These are phyloP conservation scores for Rubia yunnanensis DNA, from an alignment of 257 asterid genomes.

Conservation along the genomic window DNA sequence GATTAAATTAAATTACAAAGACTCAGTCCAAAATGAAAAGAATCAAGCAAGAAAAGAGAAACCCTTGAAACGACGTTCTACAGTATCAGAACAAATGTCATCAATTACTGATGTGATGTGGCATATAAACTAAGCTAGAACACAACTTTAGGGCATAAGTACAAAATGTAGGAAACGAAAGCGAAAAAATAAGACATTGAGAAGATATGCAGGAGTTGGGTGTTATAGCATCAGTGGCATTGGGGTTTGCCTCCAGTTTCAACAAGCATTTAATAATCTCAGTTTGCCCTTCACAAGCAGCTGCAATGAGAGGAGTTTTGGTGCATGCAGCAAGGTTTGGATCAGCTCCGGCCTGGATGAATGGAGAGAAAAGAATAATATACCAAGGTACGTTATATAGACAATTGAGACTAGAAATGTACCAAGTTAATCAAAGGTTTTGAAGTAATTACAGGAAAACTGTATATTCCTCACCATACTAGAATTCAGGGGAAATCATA, in stretches of 20 bases:
- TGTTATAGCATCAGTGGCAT: neutral
- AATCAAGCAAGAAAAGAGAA: neutral
- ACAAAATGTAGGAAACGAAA: neutral
- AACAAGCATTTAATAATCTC: slow-evolving; percentile 1
- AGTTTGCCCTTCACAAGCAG: neutral
- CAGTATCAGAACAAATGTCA: neutral
- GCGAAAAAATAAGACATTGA: neutral
- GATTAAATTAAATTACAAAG: neutral
- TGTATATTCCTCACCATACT: neutral
- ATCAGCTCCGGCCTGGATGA: neutral
- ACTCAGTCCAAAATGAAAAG: neutral
- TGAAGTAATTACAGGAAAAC: neutral
- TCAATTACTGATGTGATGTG: neutral
- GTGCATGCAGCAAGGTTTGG: neutral
- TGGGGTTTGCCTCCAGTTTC: slow-evolving; percentile 1
- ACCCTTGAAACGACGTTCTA: neutral
- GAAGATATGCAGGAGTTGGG: neutral
- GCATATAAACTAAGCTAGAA: neutral
- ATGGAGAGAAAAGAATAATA: neutral
- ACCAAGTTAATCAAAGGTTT: neutral
- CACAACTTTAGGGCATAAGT: neutral
- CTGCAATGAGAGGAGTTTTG: neutral
- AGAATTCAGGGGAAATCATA: neutral
- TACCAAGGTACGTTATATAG: neutral
- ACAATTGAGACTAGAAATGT: neutral